A percentile compares a stretch with the other conserved stretches of the same genome.
These are phyloP conservation scores for Dichotomocladium elegans DNA, from an alignment of 371 early-diverging fungal species.

Conservation along the genomic window DNA sequence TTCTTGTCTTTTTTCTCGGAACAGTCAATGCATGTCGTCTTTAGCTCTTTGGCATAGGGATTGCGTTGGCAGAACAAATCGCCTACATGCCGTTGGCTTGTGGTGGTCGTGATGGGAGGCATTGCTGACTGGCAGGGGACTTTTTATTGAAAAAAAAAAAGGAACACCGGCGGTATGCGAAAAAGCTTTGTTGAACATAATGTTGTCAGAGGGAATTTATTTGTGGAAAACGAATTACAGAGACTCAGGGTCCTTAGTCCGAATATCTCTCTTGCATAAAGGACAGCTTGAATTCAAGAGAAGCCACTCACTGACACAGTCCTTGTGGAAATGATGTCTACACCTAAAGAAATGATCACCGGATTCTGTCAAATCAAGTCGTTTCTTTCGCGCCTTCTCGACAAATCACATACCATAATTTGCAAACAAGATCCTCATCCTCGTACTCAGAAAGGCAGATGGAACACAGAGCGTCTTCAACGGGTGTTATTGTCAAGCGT, in stretches of 20 bases:
- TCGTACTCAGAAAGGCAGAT: conserved; percentile 66
- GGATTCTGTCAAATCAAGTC: no score
- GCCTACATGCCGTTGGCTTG: conserved; percentile 35
- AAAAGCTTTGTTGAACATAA: no score
- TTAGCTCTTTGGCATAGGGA: conserved; percentile 24
- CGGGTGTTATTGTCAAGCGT: conserved; percentile 14
- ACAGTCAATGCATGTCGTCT: conserved; percentile 30
- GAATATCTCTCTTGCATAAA: conserved; percentile 27
- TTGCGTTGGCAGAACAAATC: conserved; percentile 34
- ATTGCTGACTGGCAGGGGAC: no score
- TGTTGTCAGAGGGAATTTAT: no score
- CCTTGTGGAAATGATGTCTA: conserved; percentile 31
- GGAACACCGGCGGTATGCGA: no score
- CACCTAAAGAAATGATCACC: conserved; percentile 22
- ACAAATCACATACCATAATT: conserved; percentile 32
- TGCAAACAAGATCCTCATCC: conserved; percentile 51
- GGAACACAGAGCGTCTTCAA: conserved; percentile 53
- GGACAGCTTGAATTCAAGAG: conserved; percentile 28
- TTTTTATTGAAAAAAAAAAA: no score
- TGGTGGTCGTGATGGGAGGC: neutral
- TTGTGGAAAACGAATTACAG: no score
- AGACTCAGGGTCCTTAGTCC: conserved; percentile 12
- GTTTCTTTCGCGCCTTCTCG: neutral
- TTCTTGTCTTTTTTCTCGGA: conserved; percentile 38
- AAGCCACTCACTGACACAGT: conserved; percentile 32